Evolutionary conservation across 2,329 filamentous ascomycete species (phyloP), one percentile per base, ranked within the genome.

Genomic region (Aspergillus ochraceoroseus): DNA sequence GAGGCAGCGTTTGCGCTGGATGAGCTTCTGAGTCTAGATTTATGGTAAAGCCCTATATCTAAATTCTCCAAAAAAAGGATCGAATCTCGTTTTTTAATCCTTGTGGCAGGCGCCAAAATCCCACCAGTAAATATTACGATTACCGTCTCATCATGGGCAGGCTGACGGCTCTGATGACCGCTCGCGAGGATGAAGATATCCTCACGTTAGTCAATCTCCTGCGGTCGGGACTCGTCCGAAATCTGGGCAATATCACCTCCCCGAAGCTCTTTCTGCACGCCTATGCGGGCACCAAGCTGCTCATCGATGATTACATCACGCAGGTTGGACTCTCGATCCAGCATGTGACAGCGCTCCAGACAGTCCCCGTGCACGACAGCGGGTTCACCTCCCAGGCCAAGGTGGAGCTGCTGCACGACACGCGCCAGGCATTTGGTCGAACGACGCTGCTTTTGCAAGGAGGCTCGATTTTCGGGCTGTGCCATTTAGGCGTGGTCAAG

Each of bases 271-370:
- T 88, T 68, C 89, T 89, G 55, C 77, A 83, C 43, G 84, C 87
- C 8, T 92, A 92, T 59, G 83, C 85, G 1, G 89, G 89, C 11
- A 95, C 89, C 1, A 95, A 95, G 62, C 77, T 85, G 38, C 69
- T 95, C 32, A 94, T 95, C 47, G 88, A 95, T 58, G 85, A 94
- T 63, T 95, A 95, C 58, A 82, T 94, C 47, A 81, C 82, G 1
- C 82, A 90, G 58, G 82, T 94, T 23, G 84, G 84, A n/a, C 77
- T 84, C 43, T 83, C 86, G 1, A 79, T 95, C 38, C 78, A 85
- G 46, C 82, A 89, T 56, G 82, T 95, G 25, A 82, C 81, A 18
- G 68, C 70, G 13, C 72, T 87, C 37, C 80, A 83, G 13, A 82
- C 78, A 0, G 72, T 71, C 12, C 70, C 73, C 0, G 67, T 54